phyloP scores from a whole-genome alignment of 768 basidiomycete species.

The Favolaschia claudopus region DNA sequence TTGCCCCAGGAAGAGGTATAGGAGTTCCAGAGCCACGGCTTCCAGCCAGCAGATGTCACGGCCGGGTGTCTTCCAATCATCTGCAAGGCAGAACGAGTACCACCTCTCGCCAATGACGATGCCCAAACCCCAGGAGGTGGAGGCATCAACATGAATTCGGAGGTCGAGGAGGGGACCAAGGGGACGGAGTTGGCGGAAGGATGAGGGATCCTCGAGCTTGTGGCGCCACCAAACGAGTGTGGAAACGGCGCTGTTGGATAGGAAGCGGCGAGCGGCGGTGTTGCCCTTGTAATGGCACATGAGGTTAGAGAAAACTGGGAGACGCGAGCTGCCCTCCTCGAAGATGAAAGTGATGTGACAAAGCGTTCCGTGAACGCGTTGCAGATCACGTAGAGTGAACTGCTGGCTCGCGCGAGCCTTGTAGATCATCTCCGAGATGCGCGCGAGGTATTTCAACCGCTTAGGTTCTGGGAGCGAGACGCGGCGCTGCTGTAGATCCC shows the following conservation, averaged over 20 bases:
- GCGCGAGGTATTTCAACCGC: slow-evolving; percentile 31
- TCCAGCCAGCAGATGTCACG: slow-evolving; percentile 39
- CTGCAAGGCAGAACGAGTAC: slow-evolving; percentile 17
- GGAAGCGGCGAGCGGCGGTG: background rate
- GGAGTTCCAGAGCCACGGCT: slow-evolving; percentile 12
- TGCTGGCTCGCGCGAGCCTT: background rate
- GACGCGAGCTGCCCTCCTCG: slow-evolving; percentile 1
- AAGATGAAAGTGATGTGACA: slow-evolving; percentile 11
- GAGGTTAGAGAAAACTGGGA: slow-evolving; percentile 9
- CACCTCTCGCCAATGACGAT: slow-evolving; percentile 25
- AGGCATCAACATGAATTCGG: slow-evolving; percentile 26
- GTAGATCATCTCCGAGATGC: background rate
- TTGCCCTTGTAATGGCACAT: background rate
- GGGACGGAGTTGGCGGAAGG: slow-evolving; percentile 3
- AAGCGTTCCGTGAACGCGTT: slow-evolving; percentile 14
- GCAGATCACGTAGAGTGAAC: slow-evolving; percentile 8
- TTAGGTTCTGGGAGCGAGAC: slow-evolving; percentile 12
- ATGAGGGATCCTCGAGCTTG: background rate
- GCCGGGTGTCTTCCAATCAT: slow-evolving; percentile 20
- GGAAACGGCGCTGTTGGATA: background rate
- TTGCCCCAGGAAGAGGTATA: slow-evolving; percentile 12
- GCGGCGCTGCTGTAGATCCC: background rate
- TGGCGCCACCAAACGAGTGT: background rate
- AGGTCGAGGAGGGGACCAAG: background rate
- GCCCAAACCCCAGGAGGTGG: slow-evolving; percentile 36